Percentiles rank a stretch among this genome's conserved stretches.
Conservation (phyloP, 2,329 filamentous ascomycete species). For the Microdochium bolleyi region DNA sequence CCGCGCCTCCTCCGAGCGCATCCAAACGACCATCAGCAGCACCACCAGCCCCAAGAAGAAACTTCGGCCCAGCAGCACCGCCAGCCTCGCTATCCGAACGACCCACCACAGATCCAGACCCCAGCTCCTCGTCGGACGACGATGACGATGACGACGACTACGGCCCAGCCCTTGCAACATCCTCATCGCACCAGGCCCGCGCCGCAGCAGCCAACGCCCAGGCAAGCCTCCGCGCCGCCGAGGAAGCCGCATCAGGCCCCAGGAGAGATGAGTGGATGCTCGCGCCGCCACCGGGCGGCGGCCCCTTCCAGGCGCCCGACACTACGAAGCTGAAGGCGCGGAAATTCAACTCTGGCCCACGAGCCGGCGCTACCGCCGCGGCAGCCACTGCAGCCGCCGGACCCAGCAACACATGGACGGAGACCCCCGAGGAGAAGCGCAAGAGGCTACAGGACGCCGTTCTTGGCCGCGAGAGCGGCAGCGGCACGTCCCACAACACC, state of each 20-base stretch:
- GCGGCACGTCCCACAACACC: conserved; percentile 5
- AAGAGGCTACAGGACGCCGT: conserved; percentile 74
- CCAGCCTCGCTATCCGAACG: conserved; percentile 30
- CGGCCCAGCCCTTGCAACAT: conserved; percentile 49
- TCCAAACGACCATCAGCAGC: conserved; percentile 5
- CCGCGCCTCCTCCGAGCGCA: conserved; percentile 1
- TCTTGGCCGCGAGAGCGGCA: conserved; percentile 55
- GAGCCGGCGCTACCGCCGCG: conserved; percentile 19
- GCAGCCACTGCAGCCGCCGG: conserved; percentile 22
- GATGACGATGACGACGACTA: conserved; percentile 44
- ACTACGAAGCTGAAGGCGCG: conserved; percentile 76
- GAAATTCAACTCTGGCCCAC: conserved; percentile 66
- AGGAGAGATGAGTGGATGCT: conserved; percentile 85
- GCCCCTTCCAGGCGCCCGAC: conserved; percentile 57
- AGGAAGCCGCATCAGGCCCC: conserved; percentile 29
- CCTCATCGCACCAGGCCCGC: conserved; percentile 19
- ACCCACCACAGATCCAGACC: conserved; percentile 16
- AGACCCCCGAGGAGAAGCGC: conserved; percentile 83
- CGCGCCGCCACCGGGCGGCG: conserved; percentile 51
- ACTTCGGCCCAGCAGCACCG: conserved; percentile 34
- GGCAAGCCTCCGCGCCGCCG: conserved; percentile 15
- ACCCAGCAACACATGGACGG: conserved; percentile 72
- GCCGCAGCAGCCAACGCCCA: conserved; percentile 19
- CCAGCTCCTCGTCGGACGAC: conserved; percentile 24
- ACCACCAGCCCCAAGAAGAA: conserved; percentile 9